A percentile compares a stretch with the other conserved stretches of the same genome.
These are phyloP conservation scores for Chaetomiaceae sp. DNA, from an alignment of 2,329 filamentous ascomycete genomes.

Conservation along the genomic window DNA sequence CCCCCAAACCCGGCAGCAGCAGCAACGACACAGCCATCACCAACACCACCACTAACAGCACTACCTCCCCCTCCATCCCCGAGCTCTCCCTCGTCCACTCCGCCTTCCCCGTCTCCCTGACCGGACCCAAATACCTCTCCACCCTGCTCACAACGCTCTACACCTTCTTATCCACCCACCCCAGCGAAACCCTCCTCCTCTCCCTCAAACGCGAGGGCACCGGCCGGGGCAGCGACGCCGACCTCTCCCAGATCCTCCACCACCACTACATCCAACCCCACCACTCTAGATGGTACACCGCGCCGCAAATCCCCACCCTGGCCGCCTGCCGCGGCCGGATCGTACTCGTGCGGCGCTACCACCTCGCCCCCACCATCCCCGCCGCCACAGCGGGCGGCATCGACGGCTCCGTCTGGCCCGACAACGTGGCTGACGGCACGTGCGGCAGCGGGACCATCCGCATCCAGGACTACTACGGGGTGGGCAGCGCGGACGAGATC, in stretches of 20 bases:
- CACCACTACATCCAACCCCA: conserved; percentile 59
- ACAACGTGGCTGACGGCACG: conserved; percentile 75
- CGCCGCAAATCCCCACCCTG: conserved; percentile 68
- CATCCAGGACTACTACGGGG: conserved; percentile 93
- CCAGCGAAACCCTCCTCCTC: conserved; percentile 76
- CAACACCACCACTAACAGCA: not conserved
- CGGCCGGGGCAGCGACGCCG: conserved; percentile 70
- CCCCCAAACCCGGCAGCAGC: too few relatives aligned
- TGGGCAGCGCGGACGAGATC: conserved; percentile 68
- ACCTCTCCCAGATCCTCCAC: conserved; percentile 67
- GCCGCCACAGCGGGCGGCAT: conserved; percentile 51
- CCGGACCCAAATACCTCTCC: conserved; percentile 71
- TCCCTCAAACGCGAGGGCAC: conserved; percentile 88
- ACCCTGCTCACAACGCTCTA: conserved; percentile 66
- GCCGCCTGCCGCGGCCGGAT: conserved; percentile 76
- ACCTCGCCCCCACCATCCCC: conserved; percentile 47
- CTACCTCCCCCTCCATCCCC: not conserved
- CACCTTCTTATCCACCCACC: conserved; percentile 69
- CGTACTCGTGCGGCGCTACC: conserved; percentile 77
- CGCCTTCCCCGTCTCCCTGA: conserved; percentile 81
- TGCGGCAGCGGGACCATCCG: conserved; percentile 67
- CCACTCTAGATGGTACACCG: conserved; percentile 70
- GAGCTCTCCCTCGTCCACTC: conserved; percentile 78
- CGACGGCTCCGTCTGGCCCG: conserved; percentile 66
- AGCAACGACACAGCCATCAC: too few relatives aligned